Percentiles rank a stretch among this genome's conserved stretches.
Evolutionary conservation across 257 asterid genomes (phyloP).

Genomic region (Anisodus acutangulus): DNA sequence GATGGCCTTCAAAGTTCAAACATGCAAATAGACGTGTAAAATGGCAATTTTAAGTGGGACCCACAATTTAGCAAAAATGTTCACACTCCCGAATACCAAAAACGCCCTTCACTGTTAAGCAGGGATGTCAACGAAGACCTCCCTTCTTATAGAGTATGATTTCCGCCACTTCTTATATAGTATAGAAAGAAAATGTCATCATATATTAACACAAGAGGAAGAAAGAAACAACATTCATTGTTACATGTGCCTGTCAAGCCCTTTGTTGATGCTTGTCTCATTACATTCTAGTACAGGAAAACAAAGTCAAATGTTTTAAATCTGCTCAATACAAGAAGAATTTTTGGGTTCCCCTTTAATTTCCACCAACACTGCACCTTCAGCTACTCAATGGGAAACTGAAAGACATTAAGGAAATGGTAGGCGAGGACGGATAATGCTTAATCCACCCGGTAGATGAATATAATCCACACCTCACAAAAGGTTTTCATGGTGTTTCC

Average conservation of each 20-base stretch:
- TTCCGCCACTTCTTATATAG: too few species aligned
- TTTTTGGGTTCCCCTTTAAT: not conserved
- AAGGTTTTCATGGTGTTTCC: not conserved
- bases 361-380: constrained; percentile 8
- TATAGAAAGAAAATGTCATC: not conserved
- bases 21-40: too few species aligned
- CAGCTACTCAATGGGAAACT: not conserved
- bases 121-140: too few species aligned
- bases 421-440: not conserved
- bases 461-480: constrained; percentile 1
- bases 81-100: too few species aligned
- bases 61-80: too few species aligned
- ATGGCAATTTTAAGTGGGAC: too few species aligned
- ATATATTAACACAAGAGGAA: not conserved
- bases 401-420: not conserved
- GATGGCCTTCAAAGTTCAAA: too few species aligned
- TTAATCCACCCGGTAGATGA: not conserved
- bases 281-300: constrained; percentile 15
- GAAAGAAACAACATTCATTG: constrained; percentile 2
- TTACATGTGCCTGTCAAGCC: not conserved
- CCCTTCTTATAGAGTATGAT: too few species aligned
- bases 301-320: not conserved
- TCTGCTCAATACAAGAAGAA: not conserved
- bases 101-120: too few species aligned
- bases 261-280: not conserved